A percentile compares a stretch with the other conserved stretches of the same genome.
phyloP scores from a whole-genome alignment of 192 early-diverging fungal genomes.

The Coemansia brasiliensis region DNA sequence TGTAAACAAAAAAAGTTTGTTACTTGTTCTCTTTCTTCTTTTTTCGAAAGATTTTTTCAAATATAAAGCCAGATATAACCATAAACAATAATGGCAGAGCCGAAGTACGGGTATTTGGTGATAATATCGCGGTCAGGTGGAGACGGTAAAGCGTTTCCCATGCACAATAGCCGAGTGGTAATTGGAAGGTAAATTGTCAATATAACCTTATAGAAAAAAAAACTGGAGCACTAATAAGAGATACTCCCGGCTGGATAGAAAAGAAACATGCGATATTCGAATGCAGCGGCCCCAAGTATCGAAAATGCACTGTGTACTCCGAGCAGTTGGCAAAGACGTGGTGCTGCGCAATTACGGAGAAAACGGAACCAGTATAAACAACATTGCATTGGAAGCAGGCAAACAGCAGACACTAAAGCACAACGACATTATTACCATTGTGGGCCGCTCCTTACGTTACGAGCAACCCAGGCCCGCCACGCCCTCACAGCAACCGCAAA shows the following conservation, averaged over 20 bases:
- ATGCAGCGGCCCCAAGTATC: conserved; percentile 42
- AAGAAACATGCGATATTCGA: conserved; percentile 52
- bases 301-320: conserved; percentile 46
- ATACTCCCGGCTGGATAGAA: too few relatives aligned
- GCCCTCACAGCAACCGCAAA: background rate
- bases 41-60: background rate
- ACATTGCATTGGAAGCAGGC: conserved; percentile 1
- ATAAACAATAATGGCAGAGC: too few relatives aligned
- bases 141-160: conserved; percentile 48
- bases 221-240: too few relatives aligned
- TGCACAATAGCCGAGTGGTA: conserved; percentile 32
- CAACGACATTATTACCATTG: conserved; percentile 44
- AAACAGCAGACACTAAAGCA: conserved; percentile 22
- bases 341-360: conserved; percentile 38
- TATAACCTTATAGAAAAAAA: too few relatives aligned
- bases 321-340: conserved; percentile 13
- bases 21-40: conserved; percentile 5
- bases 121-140: conserved; percentile 40
- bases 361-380: conserved; percentile 30
- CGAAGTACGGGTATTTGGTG: conserved; percentile 38
- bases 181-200: conserved; percentile 47
- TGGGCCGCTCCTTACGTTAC: conserved; percentile 43
- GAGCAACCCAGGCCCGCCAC: conserved; percentile 12
- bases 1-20: background rate
- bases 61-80: too few relatives aligned